Evolutionary conservation across 2,329 filamentous ascomycete genomes (phyloP), one percentile per base, ranked within the genome.

Genomic region (Epichloe scottii): DNA sequence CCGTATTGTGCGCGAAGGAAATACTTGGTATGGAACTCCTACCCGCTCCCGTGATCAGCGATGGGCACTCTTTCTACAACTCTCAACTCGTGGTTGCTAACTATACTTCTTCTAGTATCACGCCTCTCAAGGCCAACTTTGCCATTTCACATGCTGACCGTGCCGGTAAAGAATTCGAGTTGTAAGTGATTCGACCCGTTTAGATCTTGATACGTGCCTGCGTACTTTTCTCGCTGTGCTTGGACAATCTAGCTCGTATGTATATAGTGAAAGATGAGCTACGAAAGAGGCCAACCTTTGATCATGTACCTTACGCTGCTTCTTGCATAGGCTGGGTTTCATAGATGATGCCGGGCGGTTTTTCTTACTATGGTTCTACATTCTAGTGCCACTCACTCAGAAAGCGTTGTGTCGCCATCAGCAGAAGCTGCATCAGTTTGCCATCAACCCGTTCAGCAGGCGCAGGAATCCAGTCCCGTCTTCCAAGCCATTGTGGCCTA

Each of bases 61-160:
- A n/a, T 5, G 15, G 12, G 35, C 12, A n/a, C 35, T 38, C 14
- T n/a, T 38, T 38, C 14, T 14, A n/a, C 35, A 38, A 23, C 17
- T 17, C 3, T 11, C 19, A 42, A 6, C 19, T 15, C n/a, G 45
- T 59, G 33, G 56, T 41, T 39, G 39, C 51, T 50, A 26, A 50
- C 44, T 11, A 3, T 43, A 17, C 3, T 39, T 15, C 17, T 34
- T 33, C 3, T 61, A 95, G 89, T 67, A 82, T 98, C 51, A 96
- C 93, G 4, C 88, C 91, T 14, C 68, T 97, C 58, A 87, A 87
- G 66, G 90, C 91, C 41, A 96, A 95, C 67, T 98, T 96, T 67
- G 89, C 87, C 79, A 88, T 91, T 33, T 38, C 49, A 26, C 46
- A 49, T n/a, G 37, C 52, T 19, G 49, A 46, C 10, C 49, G 49